phyloP scores from a whole-genome alignment of 1,284 basidiomycete species.

The Grifola frondosa region DNA sequence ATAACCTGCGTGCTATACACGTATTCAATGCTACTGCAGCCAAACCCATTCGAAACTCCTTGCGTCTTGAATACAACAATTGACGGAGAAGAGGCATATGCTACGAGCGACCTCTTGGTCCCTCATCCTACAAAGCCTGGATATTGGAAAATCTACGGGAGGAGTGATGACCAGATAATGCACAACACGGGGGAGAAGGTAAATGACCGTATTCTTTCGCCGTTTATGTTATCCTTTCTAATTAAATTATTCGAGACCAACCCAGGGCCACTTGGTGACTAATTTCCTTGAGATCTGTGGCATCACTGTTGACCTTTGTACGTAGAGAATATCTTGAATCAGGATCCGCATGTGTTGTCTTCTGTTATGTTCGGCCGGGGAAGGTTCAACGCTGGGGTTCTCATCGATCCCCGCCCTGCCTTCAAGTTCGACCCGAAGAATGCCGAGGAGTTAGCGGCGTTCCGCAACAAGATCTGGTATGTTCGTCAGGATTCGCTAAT shows the following conservation, averaged over 20 bases:
- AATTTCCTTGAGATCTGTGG: no score
- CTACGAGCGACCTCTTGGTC: conserved; percentile 10
- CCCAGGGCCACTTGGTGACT: no score
- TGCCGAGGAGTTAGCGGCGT: conserved; percentile 26
- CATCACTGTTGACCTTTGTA: not conserved
- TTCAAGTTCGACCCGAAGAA: conserved; percentile 34
- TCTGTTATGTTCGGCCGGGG: conserved; percentile 42
- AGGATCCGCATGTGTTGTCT: conserved; percentile 34
- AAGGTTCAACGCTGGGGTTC: conserved; percentile 41
- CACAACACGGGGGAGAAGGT: conserved; percentile 16
- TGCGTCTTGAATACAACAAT: conserved; percentile 6
- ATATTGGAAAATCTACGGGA: conserved; percentile 7
- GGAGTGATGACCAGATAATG: conserved; percentile 12
- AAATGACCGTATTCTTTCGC: no score
- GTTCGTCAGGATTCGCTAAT: not conserved
- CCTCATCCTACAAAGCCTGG: conserved; percentile 7
- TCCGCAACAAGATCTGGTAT: conserved; percentile 37
- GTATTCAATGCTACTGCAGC: not conserved
- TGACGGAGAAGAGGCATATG: conserved; percentile 6
- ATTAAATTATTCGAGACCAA: not conserved
- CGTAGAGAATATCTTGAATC: conserved; percentile 39
- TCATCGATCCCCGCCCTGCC: conserved; percentile 38
- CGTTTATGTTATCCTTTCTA: not conserved
- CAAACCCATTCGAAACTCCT: conserved; percentile 5
- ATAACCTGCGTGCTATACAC: not conserved